phyloP scores from a whole-genome alignment of 768 basidiomycete species.

The Hortiboletus campestris region DNA sequence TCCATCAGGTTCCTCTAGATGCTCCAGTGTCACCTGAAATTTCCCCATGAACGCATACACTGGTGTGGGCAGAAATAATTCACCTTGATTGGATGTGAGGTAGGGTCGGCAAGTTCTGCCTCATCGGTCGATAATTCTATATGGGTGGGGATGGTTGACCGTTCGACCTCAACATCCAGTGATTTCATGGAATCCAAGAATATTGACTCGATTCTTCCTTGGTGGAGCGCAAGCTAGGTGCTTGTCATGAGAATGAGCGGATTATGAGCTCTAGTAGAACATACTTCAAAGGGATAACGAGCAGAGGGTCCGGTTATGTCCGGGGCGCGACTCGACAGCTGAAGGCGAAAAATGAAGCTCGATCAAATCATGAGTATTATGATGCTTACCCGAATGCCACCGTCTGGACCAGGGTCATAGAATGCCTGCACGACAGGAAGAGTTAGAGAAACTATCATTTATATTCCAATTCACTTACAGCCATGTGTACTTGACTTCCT shows the following conservation, averaged over 20 bases:
- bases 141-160: conserved; percentile 29
- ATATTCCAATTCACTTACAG: conserved; percentile 41
- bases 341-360: not conserved
- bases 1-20: conserved; percentile 28
- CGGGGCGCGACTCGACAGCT: conserved; percentile 62
- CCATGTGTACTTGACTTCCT: conserved; percentile 64
- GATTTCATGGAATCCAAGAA: conserved; percentile 35
- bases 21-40: conserved; percentile 21
- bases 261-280: not conserved
- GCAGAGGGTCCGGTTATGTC: conserved; percentile 62
- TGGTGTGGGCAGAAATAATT: not conserved
- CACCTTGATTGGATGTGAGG: conserved; percentile 25
- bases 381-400: conserved; percentile 54
- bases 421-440: conserved; percentile 52
- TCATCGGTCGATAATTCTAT: conserved; percentile 31
- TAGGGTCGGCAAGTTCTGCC: conserved; percentile 19
- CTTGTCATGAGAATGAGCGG: not conserved
- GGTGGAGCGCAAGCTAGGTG: conserved; percentile 31
- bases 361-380: not conserved
- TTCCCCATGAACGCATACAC: not conserved
- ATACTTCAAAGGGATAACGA: conserved; percentile 69
- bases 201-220: conserved; percentile 35
- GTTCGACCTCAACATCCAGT: conserved; percentile 32
- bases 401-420: conserved; percentile 62
- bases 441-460: not conserved